Conservation (phyloP, 2,329 filamentous ascomycete species). For the Orbilia ellipsospora region DNA sequence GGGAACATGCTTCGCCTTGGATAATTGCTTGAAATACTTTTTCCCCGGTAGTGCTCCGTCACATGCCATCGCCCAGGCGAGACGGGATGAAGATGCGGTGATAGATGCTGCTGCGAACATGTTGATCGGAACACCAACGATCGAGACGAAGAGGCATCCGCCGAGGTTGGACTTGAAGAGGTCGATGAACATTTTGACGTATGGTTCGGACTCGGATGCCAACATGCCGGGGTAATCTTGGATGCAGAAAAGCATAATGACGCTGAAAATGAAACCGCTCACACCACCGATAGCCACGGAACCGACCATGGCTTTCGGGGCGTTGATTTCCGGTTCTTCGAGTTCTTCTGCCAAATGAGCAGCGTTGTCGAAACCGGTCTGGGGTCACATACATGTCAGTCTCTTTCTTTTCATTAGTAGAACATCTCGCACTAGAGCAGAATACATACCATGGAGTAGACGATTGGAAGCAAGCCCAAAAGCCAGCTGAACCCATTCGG, state of each 20-base stretch:
- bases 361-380: conserved; percentile 53
- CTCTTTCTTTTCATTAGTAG: neutral
- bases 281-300: conserved; percentile 48
- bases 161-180: conserved; percentile 49
- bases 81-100: conserved; percentile 50
- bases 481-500: conserved; percentile 35
- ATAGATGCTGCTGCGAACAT: conserved; percentile 53
- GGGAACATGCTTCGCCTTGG: conserved; percentile 37
- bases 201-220: conserved; percentile 34
- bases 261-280: conserved; percentile 52
- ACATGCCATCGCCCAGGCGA: conserved; percentile 55
- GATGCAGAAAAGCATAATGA: conserved; percentile 54
- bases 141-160: conserved; percentile 46
- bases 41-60: conserved; percentile 46
- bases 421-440: neutral
- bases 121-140: conserved; percentile 53
- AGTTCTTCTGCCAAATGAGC: conserved; percentile 54
- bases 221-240: conserved; percentile 53
- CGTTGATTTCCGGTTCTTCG: conserved; percentile 52
- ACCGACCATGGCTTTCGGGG: conserved; percentile 52
- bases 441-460: conserved; percentile 50
- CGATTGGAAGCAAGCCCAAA: conserved; percentile 45
- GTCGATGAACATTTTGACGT: conserved; percentile 54
- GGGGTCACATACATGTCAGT: neutral
- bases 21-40: conserved; percentile 43